Evolutionary conservation across 108 stramenopile species (phyloP), one percentile per base, ranked within the genome.

Genomic region (Cyclotella kingstonii): DNA sequence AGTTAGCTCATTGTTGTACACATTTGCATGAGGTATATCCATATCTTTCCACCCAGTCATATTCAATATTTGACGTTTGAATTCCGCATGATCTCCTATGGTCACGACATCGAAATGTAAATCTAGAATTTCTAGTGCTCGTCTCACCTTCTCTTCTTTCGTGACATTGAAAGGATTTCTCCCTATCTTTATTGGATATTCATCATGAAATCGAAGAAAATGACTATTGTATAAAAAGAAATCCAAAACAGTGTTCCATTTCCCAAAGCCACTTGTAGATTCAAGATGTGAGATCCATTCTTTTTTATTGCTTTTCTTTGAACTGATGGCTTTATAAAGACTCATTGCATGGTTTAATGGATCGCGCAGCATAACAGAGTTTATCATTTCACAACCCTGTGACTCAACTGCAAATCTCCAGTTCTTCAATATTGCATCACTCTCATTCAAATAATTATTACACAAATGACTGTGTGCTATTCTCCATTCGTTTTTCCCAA

Each of bases 351-450:
- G 73, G 43, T 56, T 66, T 19, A 74, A 28, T 29, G 73, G 64
- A 61, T 74, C 73, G n/a, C 73, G 73, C 7, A 74, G 18, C 73
- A 74, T 74, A n/a, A 66, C 42, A 28, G 65, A 29, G 34, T 66
- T 74, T 26, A 74, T 66, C 54, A 74, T 44, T 14, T 65, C 38
- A 26, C 73, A 74, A 18, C 73, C 73, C 53, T 74, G 73, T 17
- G 45, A 38, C 29, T 74, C 73, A 11, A 74, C 64, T 2, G 57
- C 43, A 22, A 41, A 18, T 65, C 73, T 46, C 73, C 73, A 74
- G 31, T 51, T n/a, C 18, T 65, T 49, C 31, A 65, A 35, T 4
- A 59, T 27, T 10, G 50, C 57, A 34, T 74, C 73, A 2, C 54
- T 54, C 19, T 65, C 63, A 27, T 74, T 74, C 15, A 74, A 17